Percentiles rank a stretch among this genome's conserved stretches.
Evolutionary conservation across 768 basidiomycete species (phyloP).

Genomic region (Tylopilus vinaceipallidus): DNA sequence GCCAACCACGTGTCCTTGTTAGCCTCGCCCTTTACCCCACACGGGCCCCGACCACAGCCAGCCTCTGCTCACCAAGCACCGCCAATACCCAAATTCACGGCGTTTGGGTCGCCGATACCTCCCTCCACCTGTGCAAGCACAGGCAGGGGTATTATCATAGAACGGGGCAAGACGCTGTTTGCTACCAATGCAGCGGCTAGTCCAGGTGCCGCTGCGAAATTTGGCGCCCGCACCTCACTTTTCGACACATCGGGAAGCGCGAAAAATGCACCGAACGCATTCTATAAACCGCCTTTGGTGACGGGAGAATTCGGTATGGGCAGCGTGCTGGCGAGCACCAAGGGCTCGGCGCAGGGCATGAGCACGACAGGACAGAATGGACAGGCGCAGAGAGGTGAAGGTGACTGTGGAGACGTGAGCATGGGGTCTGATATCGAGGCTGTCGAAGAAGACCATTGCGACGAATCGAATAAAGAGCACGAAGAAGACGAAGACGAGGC

Average conservation of each 20-base stretch:
- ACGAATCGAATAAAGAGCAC: slow-evolving; percentile 1
- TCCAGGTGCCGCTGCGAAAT: slow-evolving; percentile 3
- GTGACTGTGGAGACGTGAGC: slow-evolving; percentile 17
- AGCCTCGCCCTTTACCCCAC: slow-evolving; percentile 10
- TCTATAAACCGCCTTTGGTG: slow-evolving; percentile 53
- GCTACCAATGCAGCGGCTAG: background rate
- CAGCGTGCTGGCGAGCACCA: background rate
- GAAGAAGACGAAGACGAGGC: slow-evolving; percentile 13
- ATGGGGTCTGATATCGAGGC: slow-evolving; percentile 22
- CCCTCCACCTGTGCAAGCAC: background rate
- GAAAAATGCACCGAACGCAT: slow-evolving; percentile 58
- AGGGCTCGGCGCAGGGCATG: background rate
- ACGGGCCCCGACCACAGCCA: slow-evolving; percentile 2
- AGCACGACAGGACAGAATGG: slow-evolving; percentile 3
- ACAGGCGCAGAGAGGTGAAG: slow-evolving; percentile 1
- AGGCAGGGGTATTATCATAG: slow-evolving; percentile 11
- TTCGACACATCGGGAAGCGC: slow-evolving; percentile 50
- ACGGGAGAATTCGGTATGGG: background rate
- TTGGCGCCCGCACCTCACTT: slow-evolving; percentile 20
- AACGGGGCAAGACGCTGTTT: slow-evolving; percentile 18
- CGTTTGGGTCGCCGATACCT: slow-evolving; percentile 26
- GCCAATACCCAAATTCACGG: slow-evolving; percentile 24
- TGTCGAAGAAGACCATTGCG: slow-evolving; percentile 3
- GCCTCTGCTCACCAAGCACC: slow-evolving; percentile 1
- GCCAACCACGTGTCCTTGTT: background rate